Evolutionary conservation across 139 green algal species (phyloP), one percentile per base, ranked within the genome.

Genomic region (Astrephomene gubernaculifera): DNA sequence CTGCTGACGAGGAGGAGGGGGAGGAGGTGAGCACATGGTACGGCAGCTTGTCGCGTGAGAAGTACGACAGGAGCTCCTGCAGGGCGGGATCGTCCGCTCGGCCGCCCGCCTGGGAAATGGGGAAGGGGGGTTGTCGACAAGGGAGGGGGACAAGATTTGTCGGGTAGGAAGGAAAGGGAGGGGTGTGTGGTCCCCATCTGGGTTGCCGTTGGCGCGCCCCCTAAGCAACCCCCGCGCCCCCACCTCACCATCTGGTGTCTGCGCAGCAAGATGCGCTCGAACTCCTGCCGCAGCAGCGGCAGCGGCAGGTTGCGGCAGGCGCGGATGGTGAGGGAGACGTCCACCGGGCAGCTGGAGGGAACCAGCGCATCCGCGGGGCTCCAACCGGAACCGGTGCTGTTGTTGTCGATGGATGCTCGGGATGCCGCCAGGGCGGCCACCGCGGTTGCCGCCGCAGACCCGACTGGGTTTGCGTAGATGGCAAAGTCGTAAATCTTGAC

Each of bases 401-500:
- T n/a, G n/a, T n/a, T n/a, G n/a, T n/a, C n/a, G n/a, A n/a, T n/a
- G n/a, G n/a, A n/a, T n/a, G n/a, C n/a, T n/a, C n/a, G n/a, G n/a
- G n/a, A n/a, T n/a, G n/a, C n/a, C n/a, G n/a, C n/a, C n/a, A n/a
- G n/a, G n/a, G n/a, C n/a, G n/a, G n/a, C n/a, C n/a, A n/a, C n/a
- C n/a, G n/a, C n/a, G n/a, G n/a, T n/a, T n/a, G n/a, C n/a, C n/a
- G n/a, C n/a, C n/a, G n/a, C n/a, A n/a, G n/a, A n/a, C n/a, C n/a
- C n/a, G n/a, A 35, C 27, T 1, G 86, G 44, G 75, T 96, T 89
- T 25, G 90, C 78, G 53, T 96, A 96, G 9, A 96, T 63, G 0
- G 93, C 92, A 86, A 95, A 96, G 36, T 96, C 94, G 61, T 96
- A 96, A 52, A 96, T 92, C 79, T 94, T 94, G 12, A 96, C 87